Evolutionary conservation across 2,329 filamentous ascomycete species (phyloP).

Genomic region (Stemphylium vesicarium): DNA sequence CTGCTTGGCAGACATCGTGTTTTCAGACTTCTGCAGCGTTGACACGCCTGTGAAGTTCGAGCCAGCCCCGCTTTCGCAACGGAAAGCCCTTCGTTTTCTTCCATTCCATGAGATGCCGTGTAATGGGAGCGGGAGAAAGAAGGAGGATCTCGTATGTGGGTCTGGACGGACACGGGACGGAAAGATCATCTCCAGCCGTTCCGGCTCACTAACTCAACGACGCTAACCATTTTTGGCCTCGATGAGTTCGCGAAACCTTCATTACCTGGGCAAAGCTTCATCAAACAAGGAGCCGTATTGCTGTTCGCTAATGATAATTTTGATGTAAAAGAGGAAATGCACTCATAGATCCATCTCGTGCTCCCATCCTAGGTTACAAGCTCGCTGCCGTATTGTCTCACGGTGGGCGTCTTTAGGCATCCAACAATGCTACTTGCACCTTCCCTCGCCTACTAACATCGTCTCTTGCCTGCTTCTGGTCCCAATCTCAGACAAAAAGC

Average conservation of each 20-base stretch:
- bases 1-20: conserved; percentile 43
- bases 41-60: conserved; percentile 42
- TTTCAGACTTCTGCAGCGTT: conserved; percentile 43
- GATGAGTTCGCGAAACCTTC: neutral
- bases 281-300: too few relatives aligned
- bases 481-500: too few relatives aligned
- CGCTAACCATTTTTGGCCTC: neutral
- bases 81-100: conserved; percentile 26
- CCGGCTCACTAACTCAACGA: conserved; percentile 7
- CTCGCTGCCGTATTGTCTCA: too few relatives aligned
- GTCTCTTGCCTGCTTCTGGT: too few relatives aligned
- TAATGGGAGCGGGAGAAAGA: neutral
- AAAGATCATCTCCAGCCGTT: conserved; percentile 2
- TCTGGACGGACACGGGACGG: conserved; percentile 13
- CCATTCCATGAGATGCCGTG: conserved; percentile 28
- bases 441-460: neutral
- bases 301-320: too few relatives aligned
- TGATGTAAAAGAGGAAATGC: too few relatives aligned
- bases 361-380: too few relatives aligned
- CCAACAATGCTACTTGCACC: too few relatives aligned
- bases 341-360: too few relatives aligned
- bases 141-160: neutral
- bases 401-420: too few relatives aligned
- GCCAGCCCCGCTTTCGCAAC: conserved; percentile 14
- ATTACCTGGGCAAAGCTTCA: too few relatives aligned